A percentile compares a stretch with the other conserved stretches of the same genome.
Evolutionary conservation across 352 stramenopile genomes (phyloP).

Genomic region (Aphanomyces cochlioides): DNA sequence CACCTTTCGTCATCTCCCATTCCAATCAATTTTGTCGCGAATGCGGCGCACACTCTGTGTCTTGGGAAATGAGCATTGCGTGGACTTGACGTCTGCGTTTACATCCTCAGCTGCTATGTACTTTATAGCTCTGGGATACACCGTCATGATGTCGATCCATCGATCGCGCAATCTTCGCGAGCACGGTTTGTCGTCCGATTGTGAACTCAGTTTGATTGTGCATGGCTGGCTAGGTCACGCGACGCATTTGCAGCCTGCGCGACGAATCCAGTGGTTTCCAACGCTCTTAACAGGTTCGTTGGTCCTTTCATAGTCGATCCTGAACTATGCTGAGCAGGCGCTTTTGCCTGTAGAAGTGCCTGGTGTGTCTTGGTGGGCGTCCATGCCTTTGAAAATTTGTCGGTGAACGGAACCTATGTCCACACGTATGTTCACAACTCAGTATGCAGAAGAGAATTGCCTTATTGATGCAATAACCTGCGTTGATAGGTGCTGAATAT

Average conservation of each 20-base stretch:
- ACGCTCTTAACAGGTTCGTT: slow-evolving; percentile 74
- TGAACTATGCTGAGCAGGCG: not conserved
- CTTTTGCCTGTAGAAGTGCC: slow-evolving; percentile 30
- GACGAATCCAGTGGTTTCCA: slow-evolving; percentile 79
- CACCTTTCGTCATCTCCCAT: not conserved
- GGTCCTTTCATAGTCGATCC: slow-evolving; percentile 29
- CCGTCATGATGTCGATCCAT: slow-evolving; percentile 21
- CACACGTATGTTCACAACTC: slow-evolving; percentile 55
- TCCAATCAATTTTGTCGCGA: not conserved
- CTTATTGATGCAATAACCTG: slow-evolving; percentile 37
- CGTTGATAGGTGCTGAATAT: slow-evolving; percentile 50
- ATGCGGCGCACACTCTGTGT: not conserved
- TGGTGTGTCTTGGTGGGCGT: slow-evolving; percentile 77
- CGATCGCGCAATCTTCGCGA: slow-evolving; percentile 23
- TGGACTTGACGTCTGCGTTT: slow-evolving; percentile 10
- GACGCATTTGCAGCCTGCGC: slow-evolving; percentile 72
- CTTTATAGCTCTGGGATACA: slow-evolving; percentile 2
- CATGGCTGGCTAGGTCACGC: slow-evolving; percentile 46
- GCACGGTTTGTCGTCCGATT: not conserved
- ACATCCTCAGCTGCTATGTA: slow-evolving; percentile 10
- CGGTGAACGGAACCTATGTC: slow-evolving; percentile 46
- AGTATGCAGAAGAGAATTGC: slow-evolving; percentile 30
- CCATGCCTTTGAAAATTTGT: slow-evolving; percentile 67
- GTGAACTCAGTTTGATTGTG: not conserved
- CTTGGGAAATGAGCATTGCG: slow-evolving; percentile 16